These are phyloP conservation scores for Parastagonospora avenae DNA, from an alignment of 2,329 filamentous ascomycete genomes.

Conservation along the genomic window DNA sequence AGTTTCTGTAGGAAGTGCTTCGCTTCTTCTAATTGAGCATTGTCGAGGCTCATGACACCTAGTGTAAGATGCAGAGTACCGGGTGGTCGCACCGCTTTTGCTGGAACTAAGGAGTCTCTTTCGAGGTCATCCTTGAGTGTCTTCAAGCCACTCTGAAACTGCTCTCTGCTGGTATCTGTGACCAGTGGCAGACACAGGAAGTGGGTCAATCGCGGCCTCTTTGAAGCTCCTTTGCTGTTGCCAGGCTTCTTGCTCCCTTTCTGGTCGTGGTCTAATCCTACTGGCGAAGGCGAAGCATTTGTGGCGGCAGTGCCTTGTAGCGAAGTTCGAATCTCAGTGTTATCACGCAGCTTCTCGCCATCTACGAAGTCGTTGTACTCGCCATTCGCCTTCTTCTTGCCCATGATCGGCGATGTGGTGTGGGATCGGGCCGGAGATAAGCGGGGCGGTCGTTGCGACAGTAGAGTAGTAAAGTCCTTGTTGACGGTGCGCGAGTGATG, in stretches of 20 bases:
- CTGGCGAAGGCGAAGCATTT: slow-evolving; percentile 17
- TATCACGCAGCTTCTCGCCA: slow-evolving; percentile 38
- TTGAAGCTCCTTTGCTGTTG: slow-evolving; percentile 22
- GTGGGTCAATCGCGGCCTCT: slow-evolving; percentile 65
- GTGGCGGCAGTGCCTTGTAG: slow-evolving; percentile 18
- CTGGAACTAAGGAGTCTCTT: slow-evolving; percentile 56
- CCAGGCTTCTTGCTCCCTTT: slow-evolving; percentile 13
- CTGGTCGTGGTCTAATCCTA: slow-evolving; percentile 4
- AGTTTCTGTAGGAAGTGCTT: slow-evolving; percentile 47
- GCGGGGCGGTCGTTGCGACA: not conserved
- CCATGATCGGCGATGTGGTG: slow-evolving; percentile 24
- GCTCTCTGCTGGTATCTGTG: slow-evolving; percentile 63
- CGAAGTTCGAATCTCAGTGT: slow-evolving; percentile 29
- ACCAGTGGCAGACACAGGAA: slow-evolving; percentile 78
- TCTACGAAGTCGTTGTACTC: slow-evolving; percentile 45
- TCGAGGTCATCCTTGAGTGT: slow-evolving; percentile 63
- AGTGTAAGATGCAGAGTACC: slow-evolving; percentile 86
- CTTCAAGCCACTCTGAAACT: slow-evolving; percentile 67
- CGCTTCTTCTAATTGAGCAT: slow-evolving; percentile 56
- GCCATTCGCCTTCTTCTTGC: slow-evolving; percentile 32
- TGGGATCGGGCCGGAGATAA: not conserved
- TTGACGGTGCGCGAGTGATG: not conserved
- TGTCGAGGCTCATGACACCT: slow-evolving; percentile 77
- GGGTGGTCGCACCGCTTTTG: slow-evolving; percentile 72
- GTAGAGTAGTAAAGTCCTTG: not conserved